These are phyloP conservation scores for Komagataea norvegica DNA, from an alignment of 1,139 yeast genomes.

Conservation along the genomic window DNA sequence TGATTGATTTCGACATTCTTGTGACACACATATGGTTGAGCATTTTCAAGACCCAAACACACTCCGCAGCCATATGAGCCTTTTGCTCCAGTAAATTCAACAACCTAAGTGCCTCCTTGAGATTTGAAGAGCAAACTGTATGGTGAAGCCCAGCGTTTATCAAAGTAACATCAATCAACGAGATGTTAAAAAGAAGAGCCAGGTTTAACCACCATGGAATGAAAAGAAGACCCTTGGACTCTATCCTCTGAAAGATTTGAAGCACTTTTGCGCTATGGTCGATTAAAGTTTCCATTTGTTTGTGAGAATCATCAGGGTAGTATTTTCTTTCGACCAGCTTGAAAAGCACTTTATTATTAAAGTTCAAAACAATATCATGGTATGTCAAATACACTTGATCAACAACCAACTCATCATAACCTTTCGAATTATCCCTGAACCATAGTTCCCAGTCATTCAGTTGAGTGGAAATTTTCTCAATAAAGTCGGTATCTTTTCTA, in stretches of 20 bases:
- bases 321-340: conserved; percentile 17
- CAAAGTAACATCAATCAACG: conserved; percentile 42
- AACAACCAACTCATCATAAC: conserved; percentile 12
- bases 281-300: conserved; percentile 33
- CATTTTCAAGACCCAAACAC: conserved; percentile 60
- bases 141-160: conserved; percentile 37
- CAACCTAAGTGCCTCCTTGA: conserved; percentile 26
- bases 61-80: conserved; percentile 52
- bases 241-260: conserved; percentile 33
- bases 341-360: conserved; percentile 25
- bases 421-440: conserved; percentile 10
- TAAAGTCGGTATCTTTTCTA: conserved; percentile 2
- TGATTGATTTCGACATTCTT: conserved; percentile 40
- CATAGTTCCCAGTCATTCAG: conserved; percentile 22
- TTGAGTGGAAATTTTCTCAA: conserved; percentile 10
- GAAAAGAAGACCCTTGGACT: conserved; percentile 34
- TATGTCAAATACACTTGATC: conserved; percentile 27
- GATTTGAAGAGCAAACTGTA: conserved; percentile 19
- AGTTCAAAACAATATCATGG: conserved; percentile 27
- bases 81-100: conserved; percentile 22
- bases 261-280: conserved; percentile 37
- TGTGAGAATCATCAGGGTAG: conserved; percentile 11
- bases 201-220: conserved; percentile 56
- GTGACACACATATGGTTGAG: conserved; percentile 48
- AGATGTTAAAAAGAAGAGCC: conserved; percentile 43